These are phyloP conservation scores for Lentinula sp. DNA, from an alignment of 768 basidiomycete genomes.

Conservation along the genomic window DNA sequence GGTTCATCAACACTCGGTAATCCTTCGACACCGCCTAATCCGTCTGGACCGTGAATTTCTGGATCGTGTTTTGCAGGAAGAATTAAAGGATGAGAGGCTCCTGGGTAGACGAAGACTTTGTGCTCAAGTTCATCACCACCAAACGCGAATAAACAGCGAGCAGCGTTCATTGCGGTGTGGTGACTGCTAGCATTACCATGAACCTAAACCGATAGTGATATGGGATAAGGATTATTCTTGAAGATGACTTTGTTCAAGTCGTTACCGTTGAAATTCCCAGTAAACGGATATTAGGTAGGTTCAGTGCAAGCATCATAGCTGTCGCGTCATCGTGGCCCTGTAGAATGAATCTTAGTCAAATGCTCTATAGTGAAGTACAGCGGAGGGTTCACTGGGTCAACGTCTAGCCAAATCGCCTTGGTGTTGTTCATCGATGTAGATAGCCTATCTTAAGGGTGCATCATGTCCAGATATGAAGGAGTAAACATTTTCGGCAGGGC, in stretches of 20 bases:
- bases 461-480: no score
- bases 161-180: slow-evolving; percentile 66
- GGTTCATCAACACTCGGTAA: slow-evolving; percentile 47
- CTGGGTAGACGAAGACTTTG: slow-evolving; percentile 65
- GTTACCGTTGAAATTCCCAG: slow-evolving; percentile 81
- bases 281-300: slow-evolving; percentile 58
- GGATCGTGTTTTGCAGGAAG: slow-evolving; percentile 57
- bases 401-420: slow-evolving; percentile 52
- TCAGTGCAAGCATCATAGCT: slow-evolving; percentile 72
- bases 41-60: slow-evolving; percentile 79
- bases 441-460: neutral
- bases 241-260: neutral
- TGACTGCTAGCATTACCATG: slow-evolving; percentile 73
- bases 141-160: slow-evolving; percentile 71
- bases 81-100: slow-evolving; percentile 65
- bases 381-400: slow-evolving; percentile 48
- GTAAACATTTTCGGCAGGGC: no score
- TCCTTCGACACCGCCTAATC: slow-evolving; percentile 80
- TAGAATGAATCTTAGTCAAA: slow-evolving; percentile 2
- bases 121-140: slow-evolving; percentile 47
- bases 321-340: slow-evolving; percentile 90
- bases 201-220: slow-evolving; percentile 35
- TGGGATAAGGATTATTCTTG: no score
- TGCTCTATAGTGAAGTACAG: neutral
- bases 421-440: neutral